Evolutionary conservation across 2,329 filamentous ascomycete genomes (phyloP), one percentile per base, ranked within the genome.

Genomic region (Cordyceps cicadae): DNA sequence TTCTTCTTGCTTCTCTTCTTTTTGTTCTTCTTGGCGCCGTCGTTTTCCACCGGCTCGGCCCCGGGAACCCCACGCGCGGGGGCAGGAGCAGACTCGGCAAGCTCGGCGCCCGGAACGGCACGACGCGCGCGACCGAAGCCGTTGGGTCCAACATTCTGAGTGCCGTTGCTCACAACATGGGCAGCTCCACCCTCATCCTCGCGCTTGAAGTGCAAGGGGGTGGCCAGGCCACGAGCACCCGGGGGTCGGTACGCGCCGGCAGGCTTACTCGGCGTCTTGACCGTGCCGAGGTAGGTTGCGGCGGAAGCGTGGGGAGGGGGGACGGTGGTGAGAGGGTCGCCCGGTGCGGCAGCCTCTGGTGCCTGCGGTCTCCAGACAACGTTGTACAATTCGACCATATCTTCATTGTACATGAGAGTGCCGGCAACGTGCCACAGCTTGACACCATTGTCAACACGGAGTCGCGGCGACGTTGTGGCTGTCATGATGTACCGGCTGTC

Each of bases 211-310:
- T 94, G 90, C 64, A 97, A 80, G 11, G 94, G 94, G 0, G 94
- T 97, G 59, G 86, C 83, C 64, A 89, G 86, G 57, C 94, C 94
- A 66, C 94, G 89, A 32, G 94, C 94, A 66, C 94, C 94, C 3
- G 94, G 94, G 45, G 94, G 94, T 52, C 94, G 88, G 73, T 99
- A 99, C 3, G 94, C 94, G 66, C 94, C 94, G n/a, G 90, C 92
- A 50, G 94, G 92, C 79, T 99, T 99, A 63, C 91, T 94, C 5
- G 94, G 92, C 4, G 92, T 93, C 83, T 97, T 97, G 69, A 90
- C 87, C 3, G 88, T 92, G 65, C 86, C 88, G 57, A 97, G 81
- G 70, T 92, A 97, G 1, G 87, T 84, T 39, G 89, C 75, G 12
- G 93, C 94, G 39, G 93, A 97, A 8, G 86, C 72, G 72, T 99